Evolutionary conservation across 257 asterid genomes (phyloP).

Genomic region (Lycium ferocissimum): DNA sequence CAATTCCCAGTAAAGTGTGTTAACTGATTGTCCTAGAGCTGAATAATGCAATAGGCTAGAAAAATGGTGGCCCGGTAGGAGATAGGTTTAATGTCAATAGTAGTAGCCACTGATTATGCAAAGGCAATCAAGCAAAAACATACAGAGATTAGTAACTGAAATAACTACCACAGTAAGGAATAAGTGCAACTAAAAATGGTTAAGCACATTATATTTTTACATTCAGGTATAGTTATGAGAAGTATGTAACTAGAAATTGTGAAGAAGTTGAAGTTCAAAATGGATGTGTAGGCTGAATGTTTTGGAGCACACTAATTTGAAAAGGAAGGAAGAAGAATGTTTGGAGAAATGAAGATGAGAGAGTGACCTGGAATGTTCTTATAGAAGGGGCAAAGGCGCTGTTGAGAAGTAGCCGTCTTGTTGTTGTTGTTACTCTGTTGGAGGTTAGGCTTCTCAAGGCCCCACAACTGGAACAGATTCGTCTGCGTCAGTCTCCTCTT

Average conservation of each 20-base stretch:
- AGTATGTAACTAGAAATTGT: too few species aligned
- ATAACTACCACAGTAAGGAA: not conserved
- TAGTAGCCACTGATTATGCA: not conserved
- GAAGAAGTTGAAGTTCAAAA: too few species aligned
- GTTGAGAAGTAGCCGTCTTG: not conserved
- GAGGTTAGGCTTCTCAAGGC: slow-evolving; percentile 2
- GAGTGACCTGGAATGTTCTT: slow-evolving; percentile 36
- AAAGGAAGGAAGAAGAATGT: too few species aligned
- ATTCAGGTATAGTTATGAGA: too few species aligned
- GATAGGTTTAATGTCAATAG: not conserved
- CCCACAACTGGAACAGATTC: slow-evolving; percentile 43
- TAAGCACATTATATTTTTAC: too few species aligned
- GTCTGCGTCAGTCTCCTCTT: slow-evolving; percentile 33
- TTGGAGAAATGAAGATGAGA: too few species aligned
- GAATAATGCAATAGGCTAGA: not conserved
- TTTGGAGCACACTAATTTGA: not conserved
- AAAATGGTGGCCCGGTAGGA: not conserved
- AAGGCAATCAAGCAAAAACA: too few species aligned
- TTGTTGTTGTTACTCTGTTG: too few species aligned
- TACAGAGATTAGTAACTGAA: not conserved
- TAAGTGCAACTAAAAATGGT: too few species aligned
- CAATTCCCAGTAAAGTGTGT: not conserved
- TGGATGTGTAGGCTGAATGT: too few species aligned
- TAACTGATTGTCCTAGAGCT: not conserved
- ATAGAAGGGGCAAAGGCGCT: slow-evolving; percentile 40